Base-by-base conservation (phyloP, 805 yeast genomes). In the Monosporozyma aquatica region DNA sequence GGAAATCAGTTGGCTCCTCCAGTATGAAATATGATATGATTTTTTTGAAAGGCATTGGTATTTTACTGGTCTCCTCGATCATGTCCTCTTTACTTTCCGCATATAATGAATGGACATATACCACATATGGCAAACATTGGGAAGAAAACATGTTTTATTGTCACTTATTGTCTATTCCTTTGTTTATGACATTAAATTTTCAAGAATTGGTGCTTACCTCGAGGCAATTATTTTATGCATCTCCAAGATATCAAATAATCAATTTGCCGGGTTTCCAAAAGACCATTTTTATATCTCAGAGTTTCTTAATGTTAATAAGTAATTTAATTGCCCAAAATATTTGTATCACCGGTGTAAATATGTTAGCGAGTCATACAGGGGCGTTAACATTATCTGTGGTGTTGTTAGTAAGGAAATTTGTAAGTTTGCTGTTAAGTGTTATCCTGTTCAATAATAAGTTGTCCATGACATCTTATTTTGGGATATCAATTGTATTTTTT, bases 291-390 rank as follows among this genome's bases (percentile, higher is more conserved):
- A 36, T 23, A 49, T 55, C 41, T 30, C 47, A 40, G 38, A 50
- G 37, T 28, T 28, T 62, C 52, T 35, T 40, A 54, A 14, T 61
- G 49, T 51, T 77, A 15, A 10, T 61, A 3, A 47, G 67, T 11
- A 80, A 78, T 51, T 68, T 69, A 14, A 13, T 67, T 1, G 75
- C 84, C 0, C 86, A 80, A 57, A 68, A 72, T 48, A 40, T 76
- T 3, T 83, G 94, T 54, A 75, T 80, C 1, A 61, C 74, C 10
- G 87, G 90, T 4, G 90, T 82, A 10, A 80, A 78, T 53, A 67
- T 66, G 52, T 62, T 83, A 20, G 76, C 80, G 0, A 75, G 81
- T 15, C 57, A 57, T 6, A 69, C 80, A 1, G 66, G 74, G n/a
- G 81, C 89, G 0, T 56, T 83, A 34, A 78, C 85, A 0, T 73